Conservation (phyloP, 1,139 yeast species). For the Saccharomycopsis hybrid region DNA sequence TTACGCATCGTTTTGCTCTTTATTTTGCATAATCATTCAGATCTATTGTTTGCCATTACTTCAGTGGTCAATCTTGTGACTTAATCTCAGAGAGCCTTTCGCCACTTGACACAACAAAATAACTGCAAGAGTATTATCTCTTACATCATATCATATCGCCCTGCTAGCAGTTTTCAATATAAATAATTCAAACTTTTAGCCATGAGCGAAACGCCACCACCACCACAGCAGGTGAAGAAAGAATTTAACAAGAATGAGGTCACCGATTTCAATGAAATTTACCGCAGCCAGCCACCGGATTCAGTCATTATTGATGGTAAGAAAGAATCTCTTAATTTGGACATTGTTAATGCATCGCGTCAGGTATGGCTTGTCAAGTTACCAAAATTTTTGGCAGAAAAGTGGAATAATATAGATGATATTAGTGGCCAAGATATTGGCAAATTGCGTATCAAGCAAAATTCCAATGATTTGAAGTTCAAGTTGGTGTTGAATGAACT, state of each 20-base stretch:
- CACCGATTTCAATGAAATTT: constrained; percentile 18
- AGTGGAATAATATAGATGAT: constrained; percentile 63
- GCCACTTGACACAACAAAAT: too few species aligned
- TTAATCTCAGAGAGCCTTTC: too few species aligned
- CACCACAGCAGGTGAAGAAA: not conserved
- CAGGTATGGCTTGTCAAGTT: constrained; percentile 90
- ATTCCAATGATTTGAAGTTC: constrained; percentile 43
- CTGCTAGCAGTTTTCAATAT: too few species aligned
- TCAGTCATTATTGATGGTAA: constrained; percentile 22
- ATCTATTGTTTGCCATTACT: too few species aligned
- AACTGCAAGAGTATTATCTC: too few species aligned
- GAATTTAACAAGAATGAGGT: not conserved
- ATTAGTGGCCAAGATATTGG: constrained; percentile 76
- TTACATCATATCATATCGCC: too few species aligned
- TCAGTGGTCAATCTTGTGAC: too few species aligned
- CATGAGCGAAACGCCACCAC: too few species aligned
- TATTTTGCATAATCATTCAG: too few species aligned
- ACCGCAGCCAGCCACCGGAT: constrained; percentile 17
- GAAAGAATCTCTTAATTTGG: constrained; percentile 58
- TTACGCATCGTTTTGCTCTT: too few species aligned
- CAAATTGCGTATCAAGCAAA: constrained; percentile 63
- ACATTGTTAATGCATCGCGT: constrained; percentile 45
- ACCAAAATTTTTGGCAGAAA: constrained; percentile 79
- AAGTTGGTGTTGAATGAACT: constrained; percentile 47
- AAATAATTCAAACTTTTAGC: too few species aligned